Conservation (phyloP, 805 yeast species). For the Starmerella vitae region DNA sequence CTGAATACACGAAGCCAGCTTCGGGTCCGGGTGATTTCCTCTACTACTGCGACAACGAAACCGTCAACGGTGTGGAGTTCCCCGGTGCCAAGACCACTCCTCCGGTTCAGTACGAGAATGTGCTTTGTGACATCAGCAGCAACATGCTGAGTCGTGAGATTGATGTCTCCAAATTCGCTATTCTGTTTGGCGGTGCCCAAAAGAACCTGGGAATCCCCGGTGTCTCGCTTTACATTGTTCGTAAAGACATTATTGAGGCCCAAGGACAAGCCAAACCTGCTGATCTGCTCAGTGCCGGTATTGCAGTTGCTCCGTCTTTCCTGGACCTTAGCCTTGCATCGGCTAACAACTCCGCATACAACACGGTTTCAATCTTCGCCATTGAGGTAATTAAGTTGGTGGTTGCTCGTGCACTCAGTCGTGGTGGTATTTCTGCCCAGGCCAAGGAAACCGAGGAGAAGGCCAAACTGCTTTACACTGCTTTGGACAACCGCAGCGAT, state of each 20-base stretch:
- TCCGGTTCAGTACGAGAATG: conserved; percentile 24
- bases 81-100: conserved; percentile 41
- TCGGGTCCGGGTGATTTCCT: conserved; percentile 65
- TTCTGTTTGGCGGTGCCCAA: conserved; percentile 96
- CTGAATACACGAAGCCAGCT: conserved; percentile 38
- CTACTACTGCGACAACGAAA: conserved; percentile 91
- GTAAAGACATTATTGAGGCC: conserved; percentile 54
- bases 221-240: conserved; percentile 77
- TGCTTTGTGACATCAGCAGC: conserved; percentile 88
- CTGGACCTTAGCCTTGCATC: conserved; percentile 77
- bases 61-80: conserved; percentile 91
- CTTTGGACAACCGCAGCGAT: conserved; percentile 51
- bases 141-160: conserved; percentile 70
- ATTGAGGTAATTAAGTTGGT: conserved; percentile 75
- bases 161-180: conserved; percentile 74
- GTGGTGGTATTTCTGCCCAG: conserved; percentile 64
- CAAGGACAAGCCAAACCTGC: conserved; percentile 38
- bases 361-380: conserved; percentile 90
- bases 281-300: conserved; percentile 41
- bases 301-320: conserved; percentile 83
- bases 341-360: conserved; percentile 81
- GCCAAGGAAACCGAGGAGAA: conserved; percentile 45
- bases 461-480: conserved; percentile 48
- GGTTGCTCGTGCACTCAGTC: conserved; percentile 42
- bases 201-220: conserved; percentile 97